phyloP scores from a whole-genome alignment of 305 asterid species.

The Ruellia speciosa region DNA sequence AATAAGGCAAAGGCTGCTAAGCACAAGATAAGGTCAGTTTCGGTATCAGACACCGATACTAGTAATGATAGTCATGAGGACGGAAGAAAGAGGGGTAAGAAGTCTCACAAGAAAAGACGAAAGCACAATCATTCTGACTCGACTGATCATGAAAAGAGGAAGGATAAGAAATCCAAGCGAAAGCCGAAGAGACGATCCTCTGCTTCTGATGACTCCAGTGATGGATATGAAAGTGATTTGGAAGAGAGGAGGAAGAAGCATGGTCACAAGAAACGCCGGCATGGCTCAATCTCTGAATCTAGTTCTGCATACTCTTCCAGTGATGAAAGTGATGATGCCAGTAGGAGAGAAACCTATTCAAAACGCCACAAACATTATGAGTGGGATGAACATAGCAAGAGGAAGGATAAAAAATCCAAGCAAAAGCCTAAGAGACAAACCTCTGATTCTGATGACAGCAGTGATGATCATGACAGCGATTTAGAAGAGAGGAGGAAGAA shows the following conservation, averaged over 20 bases:
- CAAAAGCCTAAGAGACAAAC: conserved; percentile 42
- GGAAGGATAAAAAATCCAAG: conserved; percentile 36
- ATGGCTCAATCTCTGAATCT: not conserved
- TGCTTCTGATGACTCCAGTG: conserved; percentile 37
- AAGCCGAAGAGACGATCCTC: conserved; percentile 45
- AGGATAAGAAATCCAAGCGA: conserved; percentile 41
- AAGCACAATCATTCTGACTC: conserved; percentile 52
- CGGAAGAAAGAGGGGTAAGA: conserved; percentile 40
- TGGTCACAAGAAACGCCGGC: conserved; percentile 36
- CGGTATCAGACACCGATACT: conserved; percentile 41
- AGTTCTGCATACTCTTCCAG: no score
- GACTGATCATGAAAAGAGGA: conserved; percentile 47
- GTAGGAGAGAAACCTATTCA: no score
- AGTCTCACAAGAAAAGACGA: conserved; percentile 53
- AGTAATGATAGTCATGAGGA: conserved; percentile 36
- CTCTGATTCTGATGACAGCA: conserved; percentile 36
- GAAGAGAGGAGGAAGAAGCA: conserved; percentile 48
- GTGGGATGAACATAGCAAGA: no score
- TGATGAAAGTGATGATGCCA: no score
- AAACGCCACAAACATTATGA: no score
- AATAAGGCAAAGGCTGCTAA: conserved; percentile 49
- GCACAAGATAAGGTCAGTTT: conserved; percentile 54
- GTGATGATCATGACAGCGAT: conserved; percentile 36
- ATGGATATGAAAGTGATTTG: conserved; percentile 34
- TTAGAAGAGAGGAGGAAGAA: conserved; percentile 46